A percentile compares a stretch with the other conserved stretches of the same genome.
Evolutionary conservation across 495 filamentous ascomycete species (phyloP).

Genomic region (Penicillium robsamsonii): DNA sequence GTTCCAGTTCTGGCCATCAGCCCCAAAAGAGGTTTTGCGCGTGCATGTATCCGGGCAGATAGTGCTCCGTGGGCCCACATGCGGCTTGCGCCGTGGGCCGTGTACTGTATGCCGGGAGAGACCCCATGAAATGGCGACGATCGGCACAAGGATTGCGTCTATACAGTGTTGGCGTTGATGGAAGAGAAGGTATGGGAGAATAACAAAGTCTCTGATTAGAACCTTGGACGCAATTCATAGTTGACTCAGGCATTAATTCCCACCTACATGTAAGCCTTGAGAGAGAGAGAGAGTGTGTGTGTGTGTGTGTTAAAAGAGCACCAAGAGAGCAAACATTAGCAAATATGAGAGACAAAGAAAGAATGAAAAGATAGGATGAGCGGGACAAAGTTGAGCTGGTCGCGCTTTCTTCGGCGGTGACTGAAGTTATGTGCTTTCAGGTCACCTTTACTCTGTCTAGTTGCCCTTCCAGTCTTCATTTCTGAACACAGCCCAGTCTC

Average conservation of each 20-base stretch:
- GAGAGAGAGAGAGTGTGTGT: not conserved
- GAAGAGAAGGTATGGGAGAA: not conserved
- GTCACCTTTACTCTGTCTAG: not conserved
- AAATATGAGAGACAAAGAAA: slow-evolving; percentile 12
- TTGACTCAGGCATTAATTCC: not conserved
- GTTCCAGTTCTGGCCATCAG: slow-evolving; percentile 8
- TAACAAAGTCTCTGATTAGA: not conserved
- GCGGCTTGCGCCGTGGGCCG: slow-evolving; percentile 22
- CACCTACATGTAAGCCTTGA: not conserved
- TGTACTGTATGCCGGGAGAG: slow-evolving; percentile 15
- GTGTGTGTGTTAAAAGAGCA: not conserved
- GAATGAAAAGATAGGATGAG: slow-evolving; percentile 1
- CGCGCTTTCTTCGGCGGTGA: slow-evolving; percentile 4
- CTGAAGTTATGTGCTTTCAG: not conserved
- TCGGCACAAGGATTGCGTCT: slow-evolving; percentile 20
- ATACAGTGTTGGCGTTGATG: not conserved
- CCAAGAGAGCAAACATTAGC: not conserved
- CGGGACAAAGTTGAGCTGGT: not conserved
- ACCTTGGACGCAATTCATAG: not conserved
- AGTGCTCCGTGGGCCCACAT: slow-evolving; percentile 20
- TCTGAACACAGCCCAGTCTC: not conserved
- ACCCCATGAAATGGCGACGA: slow-evolving; percentile 15
- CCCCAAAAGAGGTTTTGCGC: not conserved
- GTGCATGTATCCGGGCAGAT: slow-evolving; percentile 7
- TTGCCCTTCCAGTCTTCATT: not conserved